phyloP scores from a whole-genome alignment of 768 basidiomycete species.

The Tulasnella sp. region DNA sequence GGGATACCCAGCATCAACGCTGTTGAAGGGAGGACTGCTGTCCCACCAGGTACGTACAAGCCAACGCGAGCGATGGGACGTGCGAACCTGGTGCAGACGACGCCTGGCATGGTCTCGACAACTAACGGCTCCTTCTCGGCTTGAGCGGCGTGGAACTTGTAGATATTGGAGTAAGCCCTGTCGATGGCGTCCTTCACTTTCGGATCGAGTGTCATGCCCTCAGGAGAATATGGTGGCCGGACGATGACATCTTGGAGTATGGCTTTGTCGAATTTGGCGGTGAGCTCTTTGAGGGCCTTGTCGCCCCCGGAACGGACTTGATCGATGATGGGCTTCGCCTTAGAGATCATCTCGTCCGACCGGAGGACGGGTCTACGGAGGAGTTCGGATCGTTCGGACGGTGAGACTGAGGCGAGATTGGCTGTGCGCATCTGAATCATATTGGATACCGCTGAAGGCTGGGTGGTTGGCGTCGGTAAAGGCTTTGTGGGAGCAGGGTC shows the following conservation, averaged over 20 bases:
- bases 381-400: constrained; percentile 50
- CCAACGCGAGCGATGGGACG: constrained; percentile 94
- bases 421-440: constrained; percentile 71
- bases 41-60: constrained; percentile 94
- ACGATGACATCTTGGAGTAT: constrained; percentile 56
- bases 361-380: constrained; percentile 84
- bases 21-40: constrained; percentile 90
- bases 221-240: constrained; percentile 65
- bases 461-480: constrained; percentile 18
- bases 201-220: constrained; percentile 48
- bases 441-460: constrained; percentile 26
- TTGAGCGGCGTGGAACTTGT: constrained; percentile 86
- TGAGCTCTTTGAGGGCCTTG: constrained; percentile 71
- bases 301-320: constrained; percentile 78
- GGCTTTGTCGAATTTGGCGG: constrained; percentile 87
- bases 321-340: constrained; percentile 90
- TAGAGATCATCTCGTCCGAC: constrained; percentile 75
- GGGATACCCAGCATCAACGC: constrained; percentile 97
- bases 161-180: constrained; percentile 81
- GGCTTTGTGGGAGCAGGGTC: not conserved
- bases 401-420: constrained; percentile 39
- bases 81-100: constrained; percentile 89
- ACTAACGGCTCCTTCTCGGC: constrained; percentile 53
- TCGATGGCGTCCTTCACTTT: constrained; percentile 75
- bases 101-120: constrained; percentile 97